Base-by-base conservation (phyloP, 2,329 filamentous ascomycete genomes). In the Malbranchea zuffiana region DNA sequence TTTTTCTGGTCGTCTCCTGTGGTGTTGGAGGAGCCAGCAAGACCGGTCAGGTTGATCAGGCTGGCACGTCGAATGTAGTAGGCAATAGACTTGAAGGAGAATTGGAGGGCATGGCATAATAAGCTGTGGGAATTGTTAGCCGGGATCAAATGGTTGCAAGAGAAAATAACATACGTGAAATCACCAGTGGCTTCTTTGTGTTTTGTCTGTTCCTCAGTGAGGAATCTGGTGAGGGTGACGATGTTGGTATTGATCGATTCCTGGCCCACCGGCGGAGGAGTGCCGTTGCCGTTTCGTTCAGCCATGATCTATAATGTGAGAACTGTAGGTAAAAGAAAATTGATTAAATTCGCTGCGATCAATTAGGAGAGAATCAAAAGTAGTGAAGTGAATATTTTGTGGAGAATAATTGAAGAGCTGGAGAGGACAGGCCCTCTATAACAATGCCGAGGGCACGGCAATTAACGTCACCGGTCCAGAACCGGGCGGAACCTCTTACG, bases 1-100 rank as follows among this genome's bases (percentile, higher is more conserved):
- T 98, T 98, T 77, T 98, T 98, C 63, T 98, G 90, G 60, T 96
- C 90, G 62, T 98, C 90, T 47, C 90, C 90, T 3, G 90, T 96
- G 37, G 73, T 84, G 67, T 98, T 98, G 48, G 86, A 84, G 43
- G 88, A 90, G 42, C 90, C 90, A 44, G 90, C 90, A 32, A 98
- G 78, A 44, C 90, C 90, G 35, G 85, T 92, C 44, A 98, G 76
- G 70, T 94, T 94, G 67, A 96, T 88, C 47, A 98, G 71, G 16
- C 85, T 88, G 23, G 88, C 86, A 61, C 90, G 81, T 54, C 88
- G 87, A 63, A 98, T 98, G 71, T 95, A 98, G 73, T 96, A 94
- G 52, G 90, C 85, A 62, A 98, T 98, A 49, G 85, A 93, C 72
- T 98, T 98, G 80, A 98, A 98, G 47, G 90, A 88, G 71, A 96